These are phyloP conservation scores for Ganoderma sinense DNA, from an alignment of 1,284 basidiomycete species.

Conservation along the genomic window DNA sequence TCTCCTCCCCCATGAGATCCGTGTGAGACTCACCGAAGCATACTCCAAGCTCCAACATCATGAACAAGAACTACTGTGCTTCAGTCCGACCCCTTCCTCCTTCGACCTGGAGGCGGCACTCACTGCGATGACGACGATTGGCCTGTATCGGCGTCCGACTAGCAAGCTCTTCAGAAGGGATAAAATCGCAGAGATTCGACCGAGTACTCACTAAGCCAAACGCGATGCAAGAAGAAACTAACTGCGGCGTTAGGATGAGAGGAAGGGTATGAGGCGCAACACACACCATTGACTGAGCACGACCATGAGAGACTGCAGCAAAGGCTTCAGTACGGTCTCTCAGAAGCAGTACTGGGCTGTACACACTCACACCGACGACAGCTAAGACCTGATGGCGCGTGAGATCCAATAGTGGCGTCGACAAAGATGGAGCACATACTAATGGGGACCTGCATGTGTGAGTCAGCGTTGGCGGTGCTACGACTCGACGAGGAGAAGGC, in stretches of 20 bases:
- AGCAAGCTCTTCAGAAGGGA: not conserved
- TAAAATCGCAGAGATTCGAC: too few species aligned
- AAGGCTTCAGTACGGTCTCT: not conserved
- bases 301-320: constrained; percentile 2
- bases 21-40: not conserved
- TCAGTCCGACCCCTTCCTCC: not conserved
- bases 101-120: not conserved
- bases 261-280: not conserved
- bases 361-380: constrained; percentile 3
- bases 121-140: constrained; percentile 3
- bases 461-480: not conserved
- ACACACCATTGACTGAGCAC: constrained; percentile 7
- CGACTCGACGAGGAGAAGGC: too few species aligned
- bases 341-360: too few species aligned
- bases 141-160: constrained; percentile 7
- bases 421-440: not conserved
- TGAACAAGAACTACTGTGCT: not conserved
- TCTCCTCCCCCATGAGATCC: not conserved
- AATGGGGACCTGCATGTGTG: not conserved
- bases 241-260: not conserved
- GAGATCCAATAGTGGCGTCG: not conserved
- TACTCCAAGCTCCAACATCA: constrained; percentile 1
- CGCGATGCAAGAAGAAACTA: constrained; percentile 13
- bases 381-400: not conserved
- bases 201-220: constrained; percentile 6